phyloP scores from a whole-genome alignment of 305 asterid species.

The Coffea humblotiana region DNA sequence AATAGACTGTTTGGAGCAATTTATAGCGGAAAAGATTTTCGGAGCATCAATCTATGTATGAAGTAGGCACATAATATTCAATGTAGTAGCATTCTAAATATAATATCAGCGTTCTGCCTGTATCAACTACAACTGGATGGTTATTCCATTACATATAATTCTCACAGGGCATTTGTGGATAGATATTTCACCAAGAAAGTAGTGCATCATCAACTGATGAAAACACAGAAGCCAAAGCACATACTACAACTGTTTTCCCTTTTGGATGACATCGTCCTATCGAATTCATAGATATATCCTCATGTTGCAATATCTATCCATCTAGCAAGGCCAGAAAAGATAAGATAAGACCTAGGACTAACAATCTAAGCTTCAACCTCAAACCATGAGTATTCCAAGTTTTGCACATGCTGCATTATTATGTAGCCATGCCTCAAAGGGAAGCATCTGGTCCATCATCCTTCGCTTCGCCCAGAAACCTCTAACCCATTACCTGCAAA shows the following conservation, averaged over 20 bases:
- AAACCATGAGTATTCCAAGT: background rate
- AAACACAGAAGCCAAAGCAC: no score
- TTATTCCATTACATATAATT: no score
- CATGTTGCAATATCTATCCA: background rate
- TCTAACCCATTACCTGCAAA: constrained; percentile 85
- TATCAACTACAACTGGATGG: background rate
- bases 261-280: background rate
- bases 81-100: no score
- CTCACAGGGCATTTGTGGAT: background rate
- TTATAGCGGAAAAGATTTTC: no score
- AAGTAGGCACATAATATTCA: no score
- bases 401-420: constrained; percentile 7
- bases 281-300: background rate
- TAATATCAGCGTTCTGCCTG: background rate
- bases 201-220: background rate
- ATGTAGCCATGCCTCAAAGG: background rate
- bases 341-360: background rate
- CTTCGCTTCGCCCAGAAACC: constrained; percentile 52
- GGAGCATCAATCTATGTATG: no score
- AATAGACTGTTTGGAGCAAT: no score
- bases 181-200: no score
- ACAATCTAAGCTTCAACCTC: background rate
- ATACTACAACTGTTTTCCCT: background rate
- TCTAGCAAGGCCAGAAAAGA: background rate
- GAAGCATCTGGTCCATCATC: constrained; percentile 13